Conservation (phyloP, 257 asterid genomes). For the Primulina eburnea region DNA sequence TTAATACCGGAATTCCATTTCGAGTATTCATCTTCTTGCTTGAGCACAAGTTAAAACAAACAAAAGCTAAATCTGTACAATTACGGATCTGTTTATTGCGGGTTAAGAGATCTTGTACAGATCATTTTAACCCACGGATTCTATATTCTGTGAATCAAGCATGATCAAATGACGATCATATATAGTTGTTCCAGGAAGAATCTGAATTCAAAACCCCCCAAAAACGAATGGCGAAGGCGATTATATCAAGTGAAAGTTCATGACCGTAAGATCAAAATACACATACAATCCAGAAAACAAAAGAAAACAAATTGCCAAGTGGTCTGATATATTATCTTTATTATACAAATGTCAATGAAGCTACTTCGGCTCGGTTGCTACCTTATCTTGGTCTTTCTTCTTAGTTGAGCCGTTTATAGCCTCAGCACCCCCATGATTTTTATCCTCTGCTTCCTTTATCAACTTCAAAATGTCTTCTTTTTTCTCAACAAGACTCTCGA, state of each 20-base stretch:
- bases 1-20: no score
- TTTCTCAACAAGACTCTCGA: constrained; percentile 42
- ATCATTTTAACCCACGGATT: no score
- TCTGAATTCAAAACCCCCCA: neutral
- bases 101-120: no score
- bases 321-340: constrained; percentile 1
- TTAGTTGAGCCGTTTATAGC: constrained; percentile 29
- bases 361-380: constrained; percentile 17
- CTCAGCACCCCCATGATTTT: constrained; percentile 28
- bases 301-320: neutral
- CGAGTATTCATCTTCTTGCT: no score
- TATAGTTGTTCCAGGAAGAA: neutral
- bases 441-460: constrained; percentile 52
- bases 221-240: neutral
- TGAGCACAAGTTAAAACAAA: no score
- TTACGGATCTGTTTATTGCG: no score
- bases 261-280: constrained; percentile 3
- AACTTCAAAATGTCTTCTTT: constrained; percentile 49
- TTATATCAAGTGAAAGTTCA: neutral
- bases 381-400: constrained; percentile 22
- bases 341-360: constrained; percentile 19
- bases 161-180: neutral
- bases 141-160: neutral
- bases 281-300: neutral
- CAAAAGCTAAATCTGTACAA: no score